A percentile compares a stretch with the other conserved stretches of the same genome.
phyloP scores from a whole-genome alignment of 2,329 filamentous ascomycete species.

The Penicillium sp. region DNA sequence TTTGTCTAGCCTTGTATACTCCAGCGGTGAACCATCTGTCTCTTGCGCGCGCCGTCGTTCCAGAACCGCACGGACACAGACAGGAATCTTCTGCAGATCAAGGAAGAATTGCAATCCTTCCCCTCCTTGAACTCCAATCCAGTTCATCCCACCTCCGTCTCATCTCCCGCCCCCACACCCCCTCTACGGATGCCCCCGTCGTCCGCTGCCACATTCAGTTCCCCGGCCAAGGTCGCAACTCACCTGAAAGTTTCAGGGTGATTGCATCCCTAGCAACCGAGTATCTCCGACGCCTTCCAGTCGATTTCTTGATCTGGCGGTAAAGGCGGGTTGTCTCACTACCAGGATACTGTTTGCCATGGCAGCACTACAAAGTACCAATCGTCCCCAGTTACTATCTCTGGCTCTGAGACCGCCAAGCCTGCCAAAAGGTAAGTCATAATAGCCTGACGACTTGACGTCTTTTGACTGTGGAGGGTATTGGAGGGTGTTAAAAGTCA shows the following conservation, averaged over 20 bases:
- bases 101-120: conserved; percentile 7
- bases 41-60: conserved; percentile 1
- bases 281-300: conserved; percentile 17
- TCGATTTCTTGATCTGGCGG: conserved; percentile 13
- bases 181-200: conserved; percentile 9
- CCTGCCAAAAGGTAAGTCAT: neutral
- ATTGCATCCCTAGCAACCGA: conserved; percentile 22
- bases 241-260: conserved; percentile 25
- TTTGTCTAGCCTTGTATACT: conserved; percentile 1
- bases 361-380: neutral
- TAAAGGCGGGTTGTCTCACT: conserved; percentile 12
- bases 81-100: conserved; percentile 8
- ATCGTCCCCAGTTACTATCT: neutral
- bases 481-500: neutral
- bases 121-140: neutral
- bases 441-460: neutral
- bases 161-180: conserved; percentile 10
- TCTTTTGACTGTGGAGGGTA: neutral
- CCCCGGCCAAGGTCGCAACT: conserved; percentile 13
- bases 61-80: conserved; percentile 7
- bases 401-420: conserved; percentile 5
- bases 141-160: conserved; percentile 1
- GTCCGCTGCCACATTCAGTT: conserved; percentile 26
- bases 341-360: conserved; percentile 3
- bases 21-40: conserved; percentile 14